Base-by-base conservation (phyloP, 2,329 filamentous ascomycete genomes). In the Colletotrichum cuscutae region DNA sequence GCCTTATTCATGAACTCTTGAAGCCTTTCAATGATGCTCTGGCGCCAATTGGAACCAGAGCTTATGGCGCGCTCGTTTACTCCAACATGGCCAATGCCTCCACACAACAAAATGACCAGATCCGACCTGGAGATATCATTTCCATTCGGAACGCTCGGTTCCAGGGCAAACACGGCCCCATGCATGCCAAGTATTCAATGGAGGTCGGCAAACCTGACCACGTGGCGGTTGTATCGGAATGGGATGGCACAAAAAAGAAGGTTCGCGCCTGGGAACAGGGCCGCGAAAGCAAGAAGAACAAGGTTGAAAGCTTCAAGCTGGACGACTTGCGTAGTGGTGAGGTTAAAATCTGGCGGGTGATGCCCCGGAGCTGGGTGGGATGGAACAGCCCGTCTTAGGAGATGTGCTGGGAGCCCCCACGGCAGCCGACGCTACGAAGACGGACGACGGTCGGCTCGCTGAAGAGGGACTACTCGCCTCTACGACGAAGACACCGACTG, bases 221-320 rank as follows among this genome's bases (percentile, higher is more conserved):
- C 79, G 96, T 98, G 0, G 97, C 90, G 2, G 86, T 99, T 2
- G 96, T 99, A 4, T 90, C 95, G 11, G 97, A 99, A 81, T 99
- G 97, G 97, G 97, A 99, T 81, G 97, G 97, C 3, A 97, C 95
- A 53, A 98, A 98, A 89, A 98, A 98, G 89, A 98, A 98, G 88
- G 93, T 99, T 30, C 87, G 95, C 32, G 95, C 93, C 1, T 98
- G 95, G 94, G 97, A 98, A 82, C 97, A 99, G 81, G 96, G 96
- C 0, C 87, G 96, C 15, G 96, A 98, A 85, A 95, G 91, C 81
- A 96, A 93, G 82, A 98, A 98, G 86, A 92, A 97, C 67, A 97
- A 97, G 86, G 86, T 94, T 74, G 96, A 98, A 86, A 97, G 95
- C 84, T 98, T 96, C 85, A 94, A 95, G 85, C 88, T 99, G 74